Evolutionary conservation across 345 rosid genomes (phyloP).

Genomic region (Aquilaria yunnanensis): DNA sequence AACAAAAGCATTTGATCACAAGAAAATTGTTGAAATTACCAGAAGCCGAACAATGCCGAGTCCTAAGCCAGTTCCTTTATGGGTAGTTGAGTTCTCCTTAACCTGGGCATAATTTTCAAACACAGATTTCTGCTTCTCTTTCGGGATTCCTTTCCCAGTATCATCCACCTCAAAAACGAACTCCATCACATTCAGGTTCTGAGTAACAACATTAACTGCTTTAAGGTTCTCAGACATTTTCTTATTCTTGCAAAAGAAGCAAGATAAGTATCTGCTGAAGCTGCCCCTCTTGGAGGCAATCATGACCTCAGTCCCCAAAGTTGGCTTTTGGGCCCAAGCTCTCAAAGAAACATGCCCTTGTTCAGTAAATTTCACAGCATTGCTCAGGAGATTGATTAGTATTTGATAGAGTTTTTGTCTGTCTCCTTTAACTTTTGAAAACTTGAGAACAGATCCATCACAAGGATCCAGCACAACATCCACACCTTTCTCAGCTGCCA

Average conservation of each 20-base stretch:
- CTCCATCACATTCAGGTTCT: constrained; percentile 31
- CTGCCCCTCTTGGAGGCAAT: constrained; percentile 22
- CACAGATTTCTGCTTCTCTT: constrained; percentile 50
- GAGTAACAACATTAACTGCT: constrained; percentile 14
- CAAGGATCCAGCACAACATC: constrained; percentile 58
- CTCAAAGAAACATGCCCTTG: constrained; percentile 57
- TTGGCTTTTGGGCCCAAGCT: constrained; percentile 51
- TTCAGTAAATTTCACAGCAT: constrained; percentile 75
- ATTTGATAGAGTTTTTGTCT: constrained; percentile 55
- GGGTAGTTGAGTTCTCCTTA: constrained; percentile 53
- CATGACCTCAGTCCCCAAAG: constrained; percentile 23
- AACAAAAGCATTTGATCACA: neutral
- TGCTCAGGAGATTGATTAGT: constrained; percentile 56
- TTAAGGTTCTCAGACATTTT: constrained; percentile 18
- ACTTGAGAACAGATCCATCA: constrained; percentile 47
- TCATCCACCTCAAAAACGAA: constrained; percentile 74
- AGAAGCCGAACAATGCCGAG: constrained; percentile 87
- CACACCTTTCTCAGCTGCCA: constrained; percentile 55
- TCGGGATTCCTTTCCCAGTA: constrained; percentile 80
- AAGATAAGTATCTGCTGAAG: constrained; percentile 16
- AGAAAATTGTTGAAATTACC: constrained; percentile 26
- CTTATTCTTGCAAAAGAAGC: constrained; percentile 19
- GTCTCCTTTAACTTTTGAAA: constrained; percentile 51
- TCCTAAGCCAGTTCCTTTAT: constrained; percentile 79
- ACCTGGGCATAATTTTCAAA: constrained; percentile 83